Evolutionary conservation across 495 filamentous ascomycete genomes (phyloP).

Genomic region (Bacidia rubella): DNA sequence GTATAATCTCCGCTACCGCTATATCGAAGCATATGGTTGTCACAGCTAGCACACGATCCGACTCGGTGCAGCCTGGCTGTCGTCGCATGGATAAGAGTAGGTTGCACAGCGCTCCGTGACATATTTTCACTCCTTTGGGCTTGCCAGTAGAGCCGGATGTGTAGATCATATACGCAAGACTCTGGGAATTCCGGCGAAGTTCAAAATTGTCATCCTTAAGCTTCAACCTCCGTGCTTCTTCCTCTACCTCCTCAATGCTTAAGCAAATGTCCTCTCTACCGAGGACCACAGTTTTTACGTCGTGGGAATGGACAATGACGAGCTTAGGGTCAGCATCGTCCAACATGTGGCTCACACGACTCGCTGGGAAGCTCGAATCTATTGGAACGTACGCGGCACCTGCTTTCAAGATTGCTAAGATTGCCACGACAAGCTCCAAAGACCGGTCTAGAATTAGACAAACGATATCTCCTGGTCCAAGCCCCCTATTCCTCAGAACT

Average conservation of each 20-base stretch:
- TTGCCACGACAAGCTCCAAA: constrained; percentile 23
- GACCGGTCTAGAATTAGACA: constrained; percentile 23
- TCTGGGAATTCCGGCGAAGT: not conserved
- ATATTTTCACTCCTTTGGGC: constrained; percentile 39
- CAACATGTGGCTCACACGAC: not conserved
- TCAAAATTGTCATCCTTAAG: not conserved
- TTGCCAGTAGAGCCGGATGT: constrained; percentile 46
- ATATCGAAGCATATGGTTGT: constrained; percentile 44
- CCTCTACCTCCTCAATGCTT: not conserved
- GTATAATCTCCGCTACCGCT: constrained; percentile 31
- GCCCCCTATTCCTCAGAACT: constrained; percentile 3
- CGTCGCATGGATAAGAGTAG: constrained; percentile 32
- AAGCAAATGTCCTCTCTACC: not conserved
- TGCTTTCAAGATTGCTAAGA: constrained; percentile 23
- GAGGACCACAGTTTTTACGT: not conserved
- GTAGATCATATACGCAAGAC: constrained; percentile 72
- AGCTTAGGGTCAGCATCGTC: not conserved
- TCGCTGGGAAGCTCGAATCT: not conserved
- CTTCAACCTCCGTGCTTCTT: not conserved
- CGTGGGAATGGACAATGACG: not conserved
- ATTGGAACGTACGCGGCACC: constrained; percentile 17
- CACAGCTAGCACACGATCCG: constrained; percentile 37
- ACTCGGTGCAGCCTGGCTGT: constrained; percentile 22
- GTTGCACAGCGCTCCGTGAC: constrained; percentile 34
- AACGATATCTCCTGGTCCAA: constrained; percentile 31